Evolutionary conservation across 1,284 basidiomycete genomes (phyloP).

Genomic region (Trichosporon sp.): DNA sequence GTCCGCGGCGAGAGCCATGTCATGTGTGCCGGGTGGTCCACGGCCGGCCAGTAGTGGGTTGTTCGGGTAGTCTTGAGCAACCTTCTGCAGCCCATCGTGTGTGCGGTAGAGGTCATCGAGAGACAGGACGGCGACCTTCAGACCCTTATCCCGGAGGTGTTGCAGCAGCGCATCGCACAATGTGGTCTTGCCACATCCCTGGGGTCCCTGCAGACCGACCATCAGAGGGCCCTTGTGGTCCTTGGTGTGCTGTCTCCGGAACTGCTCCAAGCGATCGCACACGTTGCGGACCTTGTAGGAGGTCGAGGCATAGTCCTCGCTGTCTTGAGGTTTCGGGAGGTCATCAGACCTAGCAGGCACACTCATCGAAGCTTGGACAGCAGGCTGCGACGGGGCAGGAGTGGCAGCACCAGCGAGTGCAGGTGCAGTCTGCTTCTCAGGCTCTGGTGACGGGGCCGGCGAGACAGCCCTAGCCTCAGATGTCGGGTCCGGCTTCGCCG

Average conservation of each 20-base stretch:
- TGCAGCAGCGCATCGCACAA: slow-evolving; percentile 42
- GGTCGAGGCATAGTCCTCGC: slow-evolving; percentile 42
- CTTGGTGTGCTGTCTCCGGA: slow-evolving; percentile 22
- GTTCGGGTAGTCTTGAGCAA: slow-evolving; percentile 43
- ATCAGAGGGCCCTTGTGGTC: slow-evolving; percentile 37
- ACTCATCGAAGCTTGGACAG: background rate
- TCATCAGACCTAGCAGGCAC: background rate
- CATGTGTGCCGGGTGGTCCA: slow-evolving; percentile 54
- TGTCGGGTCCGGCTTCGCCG: background rate
- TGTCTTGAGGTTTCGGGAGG: slow-evolving; percentile 32
- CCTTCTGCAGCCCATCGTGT: slow-evolving; percentile 38
- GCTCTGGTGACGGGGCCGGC: background rate
- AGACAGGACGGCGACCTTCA: slow-evolving; percentile 43
- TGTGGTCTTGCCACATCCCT: slow-evolving; percentile 46
- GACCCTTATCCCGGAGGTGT: slow-evolving; percentile 32
- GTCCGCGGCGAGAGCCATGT: slow-evolving; percentile 31
- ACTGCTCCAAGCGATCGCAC: background rate
- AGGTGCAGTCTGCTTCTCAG: background rate
- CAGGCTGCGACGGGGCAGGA: background rate
- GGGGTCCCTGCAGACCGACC: slow-evolving; percentile 36
- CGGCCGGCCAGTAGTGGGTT: slow-evolving; percentile 49
- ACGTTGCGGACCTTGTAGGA: slow-evolving; percentile 49
- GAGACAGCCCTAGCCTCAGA: background rate
- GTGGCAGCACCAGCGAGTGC: background rate
- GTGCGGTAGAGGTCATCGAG: slow-evolving; percentile 52